Evolutionary conservation across 768 basidiomycete species (phyloP), one percentile per base, ranked within the genome.

Genomic region (Russula ochroleuca): DNA sequence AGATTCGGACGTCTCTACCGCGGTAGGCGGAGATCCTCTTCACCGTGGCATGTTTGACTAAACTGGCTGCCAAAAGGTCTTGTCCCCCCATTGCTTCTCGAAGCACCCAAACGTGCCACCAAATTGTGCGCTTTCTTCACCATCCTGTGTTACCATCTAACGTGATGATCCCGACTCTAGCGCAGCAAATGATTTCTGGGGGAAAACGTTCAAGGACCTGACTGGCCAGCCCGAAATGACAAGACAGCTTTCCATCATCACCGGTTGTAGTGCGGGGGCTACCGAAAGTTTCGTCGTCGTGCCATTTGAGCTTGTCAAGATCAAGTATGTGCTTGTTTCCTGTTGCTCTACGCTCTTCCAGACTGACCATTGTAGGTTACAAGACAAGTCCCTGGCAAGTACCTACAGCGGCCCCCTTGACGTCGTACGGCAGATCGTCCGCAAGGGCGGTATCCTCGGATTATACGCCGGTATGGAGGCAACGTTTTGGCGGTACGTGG

Each of bases 141-240:
- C 40, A 48, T 23, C 49, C 21, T 6, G 8, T 13, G 65, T 33
- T 41, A 10, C 54, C 7, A 15, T 35, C 52, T 54, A 38, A 56
- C 62, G 19, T 33, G 49, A 40, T 63, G 67, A 47, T 50, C 15
- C 14, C 67, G 21, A 48, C 49, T 50, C 49, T 10, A 65, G 64
- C n/a, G 91, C 92, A 28, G 81, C 91, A 10, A 95, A 95, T 78
- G 96, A 95, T 70, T 97, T 90, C 73, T 98, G 97, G 97, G 95
- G 95, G 2, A 92, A 89, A 74, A 87, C 82, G 0, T 94, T 81
- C 74, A 69, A 87, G 58, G 68, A 72, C 0, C 52, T 85, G 15
- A 72, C 84, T 11, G 94, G 93, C 37, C 82, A 89, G 70, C 72
- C 78, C 53, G 88, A 93, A 73, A 98, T 97, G 92, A 93, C 87